Conservation (phyloP, 805 yeast genomes). For the Spathaspora passalidarum region DNA sequence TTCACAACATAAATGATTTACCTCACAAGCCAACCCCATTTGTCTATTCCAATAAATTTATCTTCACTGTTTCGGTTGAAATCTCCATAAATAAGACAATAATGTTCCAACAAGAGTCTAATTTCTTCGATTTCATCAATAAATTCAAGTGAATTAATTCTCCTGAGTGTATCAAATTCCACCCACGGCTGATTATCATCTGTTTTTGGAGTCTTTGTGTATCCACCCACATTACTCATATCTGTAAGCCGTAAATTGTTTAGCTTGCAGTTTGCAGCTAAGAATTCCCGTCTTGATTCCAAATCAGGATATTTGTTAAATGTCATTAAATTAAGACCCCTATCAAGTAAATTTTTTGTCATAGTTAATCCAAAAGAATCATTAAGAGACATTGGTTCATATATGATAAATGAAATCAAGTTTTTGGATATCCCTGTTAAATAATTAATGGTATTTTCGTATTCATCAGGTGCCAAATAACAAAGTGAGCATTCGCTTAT, state of each 20-base stretch:
- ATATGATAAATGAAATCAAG: conserved; percentile 41
- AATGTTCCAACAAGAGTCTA: conserved; percentile 58
- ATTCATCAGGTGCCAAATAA: conserved; percentile 53
- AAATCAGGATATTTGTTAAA: conserved; percentile 51
- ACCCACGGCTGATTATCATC: conserved; percentile 40
- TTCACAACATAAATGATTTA: not conserved
- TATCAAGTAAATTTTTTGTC: conserved; percentile 53
- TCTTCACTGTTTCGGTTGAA: not conserved
- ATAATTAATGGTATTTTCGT: conserved; percentile 42
- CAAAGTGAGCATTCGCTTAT: conserved; percentile 78
- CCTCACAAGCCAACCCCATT: conserved; percentile 2
- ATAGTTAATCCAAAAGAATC: conserved; percentile 69
- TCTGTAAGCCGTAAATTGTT: conserved; percentile 42
- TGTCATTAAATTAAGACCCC: conserved; percentile 65
- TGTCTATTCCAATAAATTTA: conserved; percentile 4
- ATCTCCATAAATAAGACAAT: conserved; percentile 43
- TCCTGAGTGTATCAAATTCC: conserved; percentile 28
- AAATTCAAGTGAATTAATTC: conserved; percentile 57
- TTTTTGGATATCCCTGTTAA: conserved; percentile 27
- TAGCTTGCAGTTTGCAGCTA: conserved; percentile 18
- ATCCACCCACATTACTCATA: conserved; percentile 42
- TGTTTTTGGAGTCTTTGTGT: conserved; percentile 23
- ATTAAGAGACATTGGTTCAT: conserved; percentile 67
- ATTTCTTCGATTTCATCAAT: conserved; percentile 78
- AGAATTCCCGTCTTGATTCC: conserved; percentile 21